Evolutionary conservation across 768 basidiomycete species (phyloP).

Genomic region (Lactarius psammicola): DNA sequence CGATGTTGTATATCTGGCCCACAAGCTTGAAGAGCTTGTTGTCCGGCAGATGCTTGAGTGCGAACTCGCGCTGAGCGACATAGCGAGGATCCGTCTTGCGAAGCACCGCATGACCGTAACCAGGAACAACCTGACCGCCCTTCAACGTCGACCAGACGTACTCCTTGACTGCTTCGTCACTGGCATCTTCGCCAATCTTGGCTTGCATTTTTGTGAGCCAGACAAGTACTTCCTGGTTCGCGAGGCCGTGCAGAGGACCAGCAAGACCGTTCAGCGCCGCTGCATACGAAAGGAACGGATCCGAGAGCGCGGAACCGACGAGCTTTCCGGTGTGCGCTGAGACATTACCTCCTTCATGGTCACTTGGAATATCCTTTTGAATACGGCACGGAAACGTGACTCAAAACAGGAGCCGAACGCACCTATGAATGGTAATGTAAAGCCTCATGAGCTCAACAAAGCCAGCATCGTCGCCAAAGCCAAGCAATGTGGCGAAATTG

Average conservation of each 20-base stretch:
- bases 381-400: neutral
- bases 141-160: slow-evolving; percentile 96
- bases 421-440: slow-evolving; percentile 97
- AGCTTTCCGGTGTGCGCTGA: slow-evolving; percentile 93
- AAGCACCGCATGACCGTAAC: slow-evolving; percentile 84
- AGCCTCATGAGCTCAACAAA: slow-evolving; percentile 95
- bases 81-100: slow-evolving; percentile 93
- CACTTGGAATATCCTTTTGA: slow-evolving; percentile 43
- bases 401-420: neutral
- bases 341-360: slow-evolving; percentile 98
- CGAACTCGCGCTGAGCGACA: slow-evolving; percentile 87
- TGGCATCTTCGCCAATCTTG: slow-evolving; percentile 80
- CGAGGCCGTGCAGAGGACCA: slow-evolving; percentile 94
- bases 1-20: slow-evolving; percentile 81
- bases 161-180: slow-evolving; percentile 85
- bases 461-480: slow-evolving; percentile 81
- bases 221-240: slow-evolving; percentile 94
- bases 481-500: slow-evolving; percentile 87
- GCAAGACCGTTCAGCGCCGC: slow-evolving; percentile 96
- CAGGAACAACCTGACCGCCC: slow-evolving; percentile 90
- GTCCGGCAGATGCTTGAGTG: slow-evolving; percentile 76
- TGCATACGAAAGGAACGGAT: slow-evolving; percentile 93
- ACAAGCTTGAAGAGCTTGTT: slow-evolving; percentile 96
- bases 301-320: slow-evolving; percentile 93
- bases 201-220: slow-evolving; percentile 94